These are phyloP conservation scores for Daldinia caldariorum DNA, from an alignment of 495 filamentous ascomycete genomes.

Conservation along the genomic window DNA sequence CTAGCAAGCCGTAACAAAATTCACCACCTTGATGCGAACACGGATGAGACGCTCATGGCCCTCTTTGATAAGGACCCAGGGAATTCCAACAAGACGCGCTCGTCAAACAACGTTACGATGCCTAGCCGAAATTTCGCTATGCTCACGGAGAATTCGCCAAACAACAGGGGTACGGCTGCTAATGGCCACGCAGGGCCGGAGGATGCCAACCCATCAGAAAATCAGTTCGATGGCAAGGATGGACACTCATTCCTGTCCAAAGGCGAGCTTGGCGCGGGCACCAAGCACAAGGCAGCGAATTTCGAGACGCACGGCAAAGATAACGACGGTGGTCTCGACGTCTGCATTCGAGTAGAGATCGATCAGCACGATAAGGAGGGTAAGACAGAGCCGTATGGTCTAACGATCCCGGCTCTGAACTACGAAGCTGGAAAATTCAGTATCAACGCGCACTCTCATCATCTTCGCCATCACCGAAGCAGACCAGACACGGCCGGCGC, in stretches of 20 bases:
- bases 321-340: constrained; percentile 71
- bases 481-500: constrained; percentile 39
- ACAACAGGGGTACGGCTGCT: constrained; percentile 44
- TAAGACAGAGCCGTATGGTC: constrained; percentile 72
- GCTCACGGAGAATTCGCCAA: constrained; percentile 73
- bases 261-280: constrained; percentile 73
- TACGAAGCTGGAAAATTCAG: constrained; percentile 50
- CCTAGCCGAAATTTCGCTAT: constrained; percentile 88
- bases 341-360: constrained; percentile 75
- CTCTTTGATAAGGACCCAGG: constrained; percentile 89
- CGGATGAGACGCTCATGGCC: constrained; percentile 87
- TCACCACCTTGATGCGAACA: constrained; percentile 84
- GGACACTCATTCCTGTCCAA: constrained; percentile 70
- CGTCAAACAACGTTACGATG: constrained; percentile 86
- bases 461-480: constrained; percentile 43
- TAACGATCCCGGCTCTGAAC: constrained; percentile 63
- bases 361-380: constrained; percentile 71
- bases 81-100: constrained; percentile 68
- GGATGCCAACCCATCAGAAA: constrained; percentile 15
- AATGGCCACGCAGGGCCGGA: constrained; percentile 24
- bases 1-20: constrained; percentile 88
- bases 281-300: constrained; percentile 68
- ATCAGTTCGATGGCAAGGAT: constrained; percentile 58
- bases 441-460: constrained; percentile 40
- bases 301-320: constrained; percentile 61